Conservation (phyloP, 257 asterid species). For the Thymus mandschuricus region DNA sequence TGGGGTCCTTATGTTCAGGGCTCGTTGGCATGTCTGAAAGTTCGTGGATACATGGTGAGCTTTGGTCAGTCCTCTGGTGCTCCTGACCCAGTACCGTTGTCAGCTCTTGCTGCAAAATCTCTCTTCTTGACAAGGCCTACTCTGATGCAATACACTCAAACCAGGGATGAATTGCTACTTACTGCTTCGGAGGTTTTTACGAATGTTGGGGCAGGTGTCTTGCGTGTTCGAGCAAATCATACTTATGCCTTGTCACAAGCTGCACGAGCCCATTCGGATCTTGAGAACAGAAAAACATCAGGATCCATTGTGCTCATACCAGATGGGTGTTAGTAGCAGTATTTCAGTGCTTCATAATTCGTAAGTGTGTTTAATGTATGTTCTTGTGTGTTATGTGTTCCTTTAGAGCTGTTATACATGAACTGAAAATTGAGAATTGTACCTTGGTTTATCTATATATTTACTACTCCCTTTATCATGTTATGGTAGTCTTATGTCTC, state of each 20-base stretch:
- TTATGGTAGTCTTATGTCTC: too few species aligned
- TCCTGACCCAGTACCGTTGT: slow-evolving; percentile 74
- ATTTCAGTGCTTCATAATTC: too few species aligned
- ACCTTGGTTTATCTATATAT: too few species aligned
- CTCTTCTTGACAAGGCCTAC: slow-evolving; percentile 92
- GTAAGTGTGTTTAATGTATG: too few species aligned
- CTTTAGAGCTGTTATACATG: too few species aligned
- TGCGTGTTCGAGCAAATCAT: slow-evolving; percentile 70
- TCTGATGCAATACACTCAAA: slow-evolving; percentile 63
- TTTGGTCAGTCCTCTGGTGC: slow-evolving; percentile 92
- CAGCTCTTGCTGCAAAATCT: slow-evolving; percentile 71
- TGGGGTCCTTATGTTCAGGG: slow-evolving; percentile 54
- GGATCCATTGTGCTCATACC: slow-evolving; percentile 89
- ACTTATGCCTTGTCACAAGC: slow-evolving; percentile 76
- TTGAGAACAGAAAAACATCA: slow-evolving; percentile 76
- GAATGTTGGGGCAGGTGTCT: slow-evolving; percentile 62
- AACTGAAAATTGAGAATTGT: too few species aligned
- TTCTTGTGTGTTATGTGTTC: too few species aligned
- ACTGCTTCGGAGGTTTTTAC: slow-evolving; percentile 82
- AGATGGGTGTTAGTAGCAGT: slow-evolving; percentile 34
- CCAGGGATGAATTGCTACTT: slow-evolving; percentile 70
- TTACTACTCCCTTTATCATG: too few species aligned
- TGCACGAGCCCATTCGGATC: slow-evolving; percentile 83
- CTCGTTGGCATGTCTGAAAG: slow-evolving; percentile 80
- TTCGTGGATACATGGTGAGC: slow-evolving; percentile 86